Evolutionary conservation across 352 stramenopile genomes (phyloP).

Genomic region (Pythium folliculosum): DNA sequence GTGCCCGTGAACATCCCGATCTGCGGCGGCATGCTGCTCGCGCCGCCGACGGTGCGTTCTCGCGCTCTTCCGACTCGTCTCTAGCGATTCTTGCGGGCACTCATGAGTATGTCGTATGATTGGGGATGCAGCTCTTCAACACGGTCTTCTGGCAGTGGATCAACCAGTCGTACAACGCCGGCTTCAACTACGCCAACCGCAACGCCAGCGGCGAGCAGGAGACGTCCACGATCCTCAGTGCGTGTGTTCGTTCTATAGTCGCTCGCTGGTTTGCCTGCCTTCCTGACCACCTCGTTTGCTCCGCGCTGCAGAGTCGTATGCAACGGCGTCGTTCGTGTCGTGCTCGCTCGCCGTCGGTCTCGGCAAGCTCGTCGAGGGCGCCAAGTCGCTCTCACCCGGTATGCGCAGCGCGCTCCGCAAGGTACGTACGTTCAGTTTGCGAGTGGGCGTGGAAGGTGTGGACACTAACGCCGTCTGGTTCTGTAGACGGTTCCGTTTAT

Average conservation of each 20-base stretch:
- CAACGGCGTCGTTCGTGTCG: conserved; percentile 75
- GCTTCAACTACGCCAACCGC: conserved; percentile 90
- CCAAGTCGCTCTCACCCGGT: conserved; percentile 67
- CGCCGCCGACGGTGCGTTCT: conserved; percentile 55
- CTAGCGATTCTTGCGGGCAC: too few species aligned
- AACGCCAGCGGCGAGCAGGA: conserved; percentile 83
- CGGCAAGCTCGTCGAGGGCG: conserved; percentile 72
- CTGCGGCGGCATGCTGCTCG: conserved; percentile 83
- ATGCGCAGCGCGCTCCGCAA: conserved; percentile 65
- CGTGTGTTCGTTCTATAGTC: conserved; percentile 8
- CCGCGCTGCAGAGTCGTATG: conserved; percentile 64
- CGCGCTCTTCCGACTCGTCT: too few species aligned
- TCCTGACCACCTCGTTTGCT: background rate
- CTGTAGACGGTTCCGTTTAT: conserved; percentile 81
- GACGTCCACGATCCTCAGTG: conserved; percentile 75
- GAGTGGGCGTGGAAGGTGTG: too few species aligned
- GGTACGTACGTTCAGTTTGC: conserved; percentile 29
- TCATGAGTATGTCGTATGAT: too few species aligned
- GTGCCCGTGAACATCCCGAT: conserved; percentile 89
- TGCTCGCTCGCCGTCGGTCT: conserved; percentile 77
- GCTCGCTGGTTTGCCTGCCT: background rate
- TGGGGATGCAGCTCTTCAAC: conserved; percentile 37
- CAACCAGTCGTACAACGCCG: conserved; percentile 89
- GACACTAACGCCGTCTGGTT: background rate
- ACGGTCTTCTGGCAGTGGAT: conserved; percentile 90